A percentile compares a stretch with the other conserved stretches of the same genome.
These are phyloP conservation scores for Grammothele lineata DNA, from an alignment of 768 basidiomycete species.

Conservation along the genomic window DNA sequence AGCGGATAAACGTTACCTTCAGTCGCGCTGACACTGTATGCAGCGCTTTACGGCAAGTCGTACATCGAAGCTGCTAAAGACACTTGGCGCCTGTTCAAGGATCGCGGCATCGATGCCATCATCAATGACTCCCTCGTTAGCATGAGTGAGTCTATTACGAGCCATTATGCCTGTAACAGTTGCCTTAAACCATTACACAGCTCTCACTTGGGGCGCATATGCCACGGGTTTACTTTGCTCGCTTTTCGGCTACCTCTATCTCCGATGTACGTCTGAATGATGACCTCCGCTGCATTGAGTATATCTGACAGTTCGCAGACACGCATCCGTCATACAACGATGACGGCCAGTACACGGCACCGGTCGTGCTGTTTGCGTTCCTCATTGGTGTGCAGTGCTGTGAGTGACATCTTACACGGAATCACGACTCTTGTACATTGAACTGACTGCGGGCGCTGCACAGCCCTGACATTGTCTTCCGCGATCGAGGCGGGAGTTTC, in stretches of 20 bases:
- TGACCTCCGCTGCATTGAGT: background rate
- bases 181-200: conserved; percentile 34
- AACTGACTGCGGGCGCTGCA: background rate
- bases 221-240: conserved; percentile 68
- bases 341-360: conserved; percentile 72
- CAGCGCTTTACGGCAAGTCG: conserved; percentile 80
- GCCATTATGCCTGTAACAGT: too few relatives aligned
- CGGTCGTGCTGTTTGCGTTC: conserved; percentile 75
- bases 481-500: conserved; percentile 85
- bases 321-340: conserved; percentile 73
- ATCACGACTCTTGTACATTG: too few relatives aligned
- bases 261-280: conserved; percentile 57
- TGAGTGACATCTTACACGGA: conserved; percentile 27
- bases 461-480: conserved; percentile 65
- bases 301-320: conserved; percentile 34
- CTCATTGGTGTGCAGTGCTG: conserved; percentile 73
- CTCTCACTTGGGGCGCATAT: conserved; percentile 80
- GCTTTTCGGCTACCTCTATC: conserved; percentile 74
- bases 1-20: background rate
- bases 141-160: conserved; percentile 52
- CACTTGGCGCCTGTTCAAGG: conserved; percentile 74
- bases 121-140: conserved; percentile 81
- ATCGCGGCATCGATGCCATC: conserved; percentile 77
- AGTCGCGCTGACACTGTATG: background rate
- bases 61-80: conserved; percentile 80